A percentile compares a stretch with the other conserved stretches of the same genome.
phyloP scores from a whole-genome alignment of 257 asterid species.

The Solanum ossicruentum region DNA sequence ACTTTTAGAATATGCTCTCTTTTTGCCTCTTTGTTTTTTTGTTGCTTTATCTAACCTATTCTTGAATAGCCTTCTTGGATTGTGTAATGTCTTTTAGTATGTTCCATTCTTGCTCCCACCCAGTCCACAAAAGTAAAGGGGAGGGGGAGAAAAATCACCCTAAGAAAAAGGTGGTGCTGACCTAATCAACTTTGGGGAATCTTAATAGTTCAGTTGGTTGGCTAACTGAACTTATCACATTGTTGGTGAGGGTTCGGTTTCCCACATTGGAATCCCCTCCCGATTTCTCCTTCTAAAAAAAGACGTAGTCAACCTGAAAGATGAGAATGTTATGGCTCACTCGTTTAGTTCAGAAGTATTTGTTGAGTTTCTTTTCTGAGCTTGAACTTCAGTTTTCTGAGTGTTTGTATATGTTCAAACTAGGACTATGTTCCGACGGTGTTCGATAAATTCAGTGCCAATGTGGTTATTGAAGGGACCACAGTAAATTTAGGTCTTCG shows the following conservation, averaged over 20 bases:
- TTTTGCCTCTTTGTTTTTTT: background rate
- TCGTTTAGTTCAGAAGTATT: background rate
- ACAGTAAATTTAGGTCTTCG: conserved; percentile 89
- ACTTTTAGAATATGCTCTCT: background rate
- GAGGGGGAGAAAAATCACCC: background rate
- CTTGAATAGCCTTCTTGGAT: background rate
- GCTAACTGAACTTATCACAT: background rate
- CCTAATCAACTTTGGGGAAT: background rate
- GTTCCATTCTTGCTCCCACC: background rate
- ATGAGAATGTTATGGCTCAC: background rate
- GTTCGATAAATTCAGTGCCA: conserved; percentile 94
- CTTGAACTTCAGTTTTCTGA: background rate
- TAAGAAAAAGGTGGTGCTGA: background rate
- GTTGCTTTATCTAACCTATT: background rate
- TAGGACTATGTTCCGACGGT: conserved; percentile 87
- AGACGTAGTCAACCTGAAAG: background rate
- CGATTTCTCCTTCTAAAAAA: background rate
- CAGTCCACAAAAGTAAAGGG: background rate
- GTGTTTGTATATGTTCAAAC: conserved; percentile 5
- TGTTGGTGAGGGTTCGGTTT: background rate
- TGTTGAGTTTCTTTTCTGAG: background rate
- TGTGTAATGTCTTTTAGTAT: background rate
- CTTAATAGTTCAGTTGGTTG: background rate
- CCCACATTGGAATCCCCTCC: background rate
- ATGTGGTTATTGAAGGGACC: conserved; percentile 90